Conservation (phyloP, 306 rosid genomes). For the Castanea sativa region DNA sequence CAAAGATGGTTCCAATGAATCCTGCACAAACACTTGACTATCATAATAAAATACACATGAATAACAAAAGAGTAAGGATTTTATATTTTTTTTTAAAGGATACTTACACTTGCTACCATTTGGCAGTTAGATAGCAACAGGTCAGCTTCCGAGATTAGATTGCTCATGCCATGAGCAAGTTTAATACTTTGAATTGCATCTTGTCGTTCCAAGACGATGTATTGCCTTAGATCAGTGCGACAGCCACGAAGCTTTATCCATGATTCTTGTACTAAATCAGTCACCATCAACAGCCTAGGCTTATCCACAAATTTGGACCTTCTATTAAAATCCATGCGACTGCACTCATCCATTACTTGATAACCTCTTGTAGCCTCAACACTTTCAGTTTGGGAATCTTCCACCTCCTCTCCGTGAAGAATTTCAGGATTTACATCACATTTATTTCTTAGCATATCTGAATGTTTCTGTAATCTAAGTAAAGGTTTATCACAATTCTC, state of each 20-base stretch:
- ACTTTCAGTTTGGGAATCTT: constrained; percentile 37
- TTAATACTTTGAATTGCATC: constrained; percentile 45
- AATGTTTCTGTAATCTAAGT: constrained; percentile 16
- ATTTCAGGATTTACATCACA: constrained; percentile 31
- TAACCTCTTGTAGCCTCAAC: constrained; percentile 31
- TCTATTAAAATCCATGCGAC: constrained; percentile 44
- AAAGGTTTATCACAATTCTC: constrained; percentile 12
- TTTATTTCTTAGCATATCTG: constrained; percentile 29
- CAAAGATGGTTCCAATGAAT: constrained; percentile 48
- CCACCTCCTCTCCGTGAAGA: constrained; percentile 40
- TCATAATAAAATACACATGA: constrained; percentile 13
- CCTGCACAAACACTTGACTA: constrained; percentile 48
- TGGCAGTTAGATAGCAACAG: constrained; percentile 49
- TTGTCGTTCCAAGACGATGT: constrained; percentile 39
- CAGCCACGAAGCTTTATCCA: constrained; percentile 62
- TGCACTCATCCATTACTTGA: constrained; percentile 57
- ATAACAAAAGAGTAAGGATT: constrained; percentile 1
- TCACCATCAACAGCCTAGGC: constrained; percentile 26
- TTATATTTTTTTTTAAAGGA: constrained; percentile 3
- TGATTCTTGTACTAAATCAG: constrained; percentile 45
- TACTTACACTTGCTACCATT: constrained; percentile 51
- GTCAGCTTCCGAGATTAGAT: constrained; percentile 73
- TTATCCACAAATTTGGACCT: constrained; percentile 31
- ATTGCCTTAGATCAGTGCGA: constrained; percentile 51
- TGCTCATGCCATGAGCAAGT: constrained; percentile 57